Evolutionary conservation across 257 asterid genomes (phyloP).

Genomic region (Solanum appendiculatum): DNA sequence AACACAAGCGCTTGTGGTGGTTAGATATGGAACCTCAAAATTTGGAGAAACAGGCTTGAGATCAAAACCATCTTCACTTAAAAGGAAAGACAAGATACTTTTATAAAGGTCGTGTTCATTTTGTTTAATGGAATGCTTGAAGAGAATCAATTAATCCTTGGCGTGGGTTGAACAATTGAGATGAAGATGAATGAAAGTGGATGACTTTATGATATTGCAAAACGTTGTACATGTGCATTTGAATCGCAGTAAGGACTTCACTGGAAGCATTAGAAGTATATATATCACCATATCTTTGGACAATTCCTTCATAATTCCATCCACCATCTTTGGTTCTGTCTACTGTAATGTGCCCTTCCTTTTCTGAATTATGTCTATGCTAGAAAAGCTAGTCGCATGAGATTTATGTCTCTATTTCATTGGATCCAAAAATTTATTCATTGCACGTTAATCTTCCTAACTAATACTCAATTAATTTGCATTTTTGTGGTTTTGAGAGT

Average conservation of each 20-base stretch:
- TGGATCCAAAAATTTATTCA: background rate
- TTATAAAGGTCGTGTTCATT: background rate
- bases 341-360: background rate
- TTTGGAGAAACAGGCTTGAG: background rate
- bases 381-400: background rate
- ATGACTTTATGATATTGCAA: background rate
- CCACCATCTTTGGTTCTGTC: background rate
- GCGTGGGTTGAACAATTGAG: background rate
- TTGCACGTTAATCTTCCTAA: background rate
- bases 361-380: background rate
- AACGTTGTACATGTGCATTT: background rate
- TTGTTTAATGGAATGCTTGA: background rate
- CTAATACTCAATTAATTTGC: background rate
- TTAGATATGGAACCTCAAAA: background rate
- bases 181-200: background rate
- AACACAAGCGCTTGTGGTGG: background rate
- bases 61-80: background rate
- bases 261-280: background rate
- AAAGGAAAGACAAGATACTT: background rate
- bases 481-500: background rate
- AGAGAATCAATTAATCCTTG: background rate
- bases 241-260: background rate
- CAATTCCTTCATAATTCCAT: background rate
- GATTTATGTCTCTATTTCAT: background rate
- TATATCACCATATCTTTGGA: background rate